These are phyloP conservation scores for Macrophomina pseudophaseolina DNA, from an alignment of 2,329 filamentous ascomycete species.

Conservation along the genomic window DNA sequence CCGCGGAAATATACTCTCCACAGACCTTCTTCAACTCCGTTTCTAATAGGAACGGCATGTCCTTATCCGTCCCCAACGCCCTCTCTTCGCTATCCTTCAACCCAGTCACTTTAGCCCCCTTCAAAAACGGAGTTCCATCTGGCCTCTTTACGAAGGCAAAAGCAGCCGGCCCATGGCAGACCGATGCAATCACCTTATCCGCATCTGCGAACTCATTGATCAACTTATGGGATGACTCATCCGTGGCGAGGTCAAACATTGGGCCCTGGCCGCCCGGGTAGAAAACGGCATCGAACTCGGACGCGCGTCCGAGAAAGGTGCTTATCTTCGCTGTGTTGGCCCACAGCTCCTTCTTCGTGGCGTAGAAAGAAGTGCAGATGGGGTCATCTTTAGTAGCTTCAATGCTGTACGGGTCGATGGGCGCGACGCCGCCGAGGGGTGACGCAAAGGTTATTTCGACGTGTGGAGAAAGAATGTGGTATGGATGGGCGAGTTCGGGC, in stretches of 20 bases:
- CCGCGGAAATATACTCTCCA: background rate
- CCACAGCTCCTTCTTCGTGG: constrained; percentile 65
- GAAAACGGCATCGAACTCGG: constrained; percentile 68
- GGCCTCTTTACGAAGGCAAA: constrained; percentile 61
- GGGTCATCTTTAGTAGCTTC: too few species aligned
- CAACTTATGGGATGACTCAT: constrained; percentile 62
- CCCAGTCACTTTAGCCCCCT: background rate
- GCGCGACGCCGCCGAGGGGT: constrained; percentile 45
- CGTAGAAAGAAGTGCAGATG: constrained; percentile 45
- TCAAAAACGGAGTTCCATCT: background rate
- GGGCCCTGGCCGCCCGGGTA: constrained; percentile 66
- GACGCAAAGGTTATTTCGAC: constrained; percentile 47
- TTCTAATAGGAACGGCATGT: background rate
- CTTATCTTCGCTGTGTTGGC: constrained; percentile 57
- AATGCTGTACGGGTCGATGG: constrained; percentile 38
- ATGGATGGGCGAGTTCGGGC: constrained; percentile 45
- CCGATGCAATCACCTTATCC: constrained; percentile 67
- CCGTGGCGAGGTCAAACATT: constrained; percentile 69
- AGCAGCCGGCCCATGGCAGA: constrained; percentile 72
- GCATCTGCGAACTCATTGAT: constrained; percentile 66
- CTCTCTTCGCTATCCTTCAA: background rate
- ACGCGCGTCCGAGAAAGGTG: constrained; percentile 61
- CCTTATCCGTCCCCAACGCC: background rate
- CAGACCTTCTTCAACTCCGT: background rate
- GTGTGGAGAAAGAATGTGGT: constrained; percentile 45